Conservation (phyloP, 1,139 yeast species). For the Yamadazyma triangularis region DNA sequence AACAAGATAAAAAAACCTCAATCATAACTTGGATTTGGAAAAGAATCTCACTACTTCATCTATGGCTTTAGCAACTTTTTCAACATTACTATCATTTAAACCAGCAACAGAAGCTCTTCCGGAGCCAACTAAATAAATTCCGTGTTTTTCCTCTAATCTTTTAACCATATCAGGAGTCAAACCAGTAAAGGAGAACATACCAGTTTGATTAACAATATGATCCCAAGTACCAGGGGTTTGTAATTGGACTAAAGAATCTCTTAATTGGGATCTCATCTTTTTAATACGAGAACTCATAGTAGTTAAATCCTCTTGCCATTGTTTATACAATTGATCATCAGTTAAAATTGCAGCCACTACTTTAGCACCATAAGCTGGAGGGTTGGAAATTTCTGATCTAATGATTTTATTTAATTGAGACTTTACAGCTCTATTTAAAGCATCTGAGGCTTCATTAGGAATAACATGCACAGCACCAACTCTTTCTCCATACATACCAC, state of each 20-base stretch:
- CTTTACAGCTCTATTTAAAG: slow-evolving; percentile 45
- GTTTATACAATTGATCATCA: slow-evolving; percentile 58
- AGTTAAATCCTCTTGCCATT: slow-evolving; percentile 83
- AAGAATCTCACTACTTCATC: slow-evolving; percentile 64
- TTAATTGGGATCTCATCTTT: slow-evolving; percentile 68
- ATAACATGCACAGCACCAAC: slow-evolving; percentile 87
- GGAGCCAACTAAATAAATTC: slow-evolving; percentile 69
- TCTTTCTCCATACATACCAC: slow-evolving; percentile 98
- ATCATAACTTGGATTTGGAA: slow-evolving; percentile 22
- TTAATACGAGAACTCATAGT: slow-evolving; percentile 87
- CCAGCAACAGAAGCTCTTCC: slow-evolving; percentile 97
- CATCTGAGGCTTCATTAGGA: slow-evolving; percentile 37
- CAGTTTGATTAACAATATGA: slow-evolving; percentile 86
- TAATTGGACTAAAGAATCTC: slow-evolving; percentile 55
- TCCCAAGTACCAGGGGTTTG: slow-evolving; percentile 91
- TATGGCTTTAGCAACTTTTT: slow-evolving; percentile 75
- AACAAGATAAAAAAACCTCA: too few species aligned
- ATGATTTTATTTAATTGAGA: slow-evolving; percentile 78
- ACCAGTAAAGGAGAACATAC: slow-evolving; percentile 97
- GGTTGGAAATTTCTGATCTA: slow-evolving; percentile 86
- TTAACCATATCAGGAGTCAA: slow-evolving; percentile 74
- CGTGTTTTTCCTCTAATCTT: slow-evolving; percentile 72
- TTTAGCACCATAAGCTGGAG: slow-evolving; percentile 96
- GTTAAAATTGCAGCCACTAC: slow-evolving; percentile 75
- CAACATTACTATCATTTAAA: slow-evolving; percentile 74